phyloP scores from a whole-genome alignment of 306 rosid genomes.

The Crataegus laevigata region DNA sequence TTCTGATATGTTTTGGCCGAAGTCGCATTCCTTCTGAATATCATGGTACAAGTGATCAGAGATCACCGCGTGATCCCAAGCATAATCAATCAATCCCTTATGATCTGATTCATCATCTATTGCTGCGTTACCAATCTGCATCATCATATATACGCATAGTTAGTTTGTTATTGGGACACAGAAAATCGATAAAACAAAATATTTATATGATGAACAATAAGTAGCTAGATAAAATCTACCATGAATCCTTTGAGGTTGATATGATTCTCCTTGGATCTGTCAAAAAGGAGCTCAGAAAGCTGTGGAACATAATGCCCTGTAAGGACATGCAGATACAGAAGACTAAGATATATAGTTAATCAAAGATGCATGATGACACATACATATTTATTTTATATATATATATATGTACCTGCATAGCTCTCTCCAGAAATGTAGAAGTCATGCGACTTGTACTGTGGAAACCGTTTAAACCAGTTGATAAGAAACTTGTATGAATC shows the following conservation, averaged over 20 bases:
- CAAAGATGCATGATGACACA: background rate
- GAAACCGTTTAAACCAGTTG: slow-evolving; percentile 74
- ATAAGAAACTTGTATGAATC: slow-evolving; percentile 60
- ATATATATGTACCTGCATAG: slow-evolving; percentile 53
- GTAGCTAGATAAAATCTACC: background rate
- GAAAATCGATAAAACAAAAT: background rate
- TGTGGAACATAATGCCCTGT: slow-evolving; percentile 83
- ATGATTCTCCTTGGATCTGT: slow-evolving; percentile 11
- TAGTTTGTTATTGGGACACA: background rate
- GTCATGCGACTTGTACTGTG: slow-evolving; percentile 65
- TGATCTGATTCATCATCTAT: slow-evolving; percentile 41
- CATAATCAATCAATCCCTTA: slow-evolving; percentile 39
- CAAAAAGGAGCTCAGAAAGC: slow-evolving; percentile 42
- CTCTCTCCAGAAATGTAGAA: slow-evolving; percentile 90
- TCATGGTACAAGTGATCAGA: slow-evolving; percentile 29
- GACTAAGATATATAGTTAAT: background rate
- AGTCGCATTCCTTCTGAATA: slow-evolving; percentile 31
- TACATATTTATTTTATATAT: background rate
- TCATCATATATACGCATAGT: background rate
- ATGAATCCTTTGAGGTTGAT: slow-evolving; percentile 50
- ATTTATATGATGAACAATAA: background rate
- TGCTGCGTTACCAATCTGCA: slow-evolving; percentile 41
- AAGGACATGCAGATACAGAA: background rate
- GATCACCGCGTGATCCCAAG: slow-evolving; percentile 49
- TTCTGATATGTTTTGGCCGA: slow-evolving; percentile 1